Base-by-base conservation (phyloP, 1,139 yeast genomes). In the Taphrina deformans region DNA sequence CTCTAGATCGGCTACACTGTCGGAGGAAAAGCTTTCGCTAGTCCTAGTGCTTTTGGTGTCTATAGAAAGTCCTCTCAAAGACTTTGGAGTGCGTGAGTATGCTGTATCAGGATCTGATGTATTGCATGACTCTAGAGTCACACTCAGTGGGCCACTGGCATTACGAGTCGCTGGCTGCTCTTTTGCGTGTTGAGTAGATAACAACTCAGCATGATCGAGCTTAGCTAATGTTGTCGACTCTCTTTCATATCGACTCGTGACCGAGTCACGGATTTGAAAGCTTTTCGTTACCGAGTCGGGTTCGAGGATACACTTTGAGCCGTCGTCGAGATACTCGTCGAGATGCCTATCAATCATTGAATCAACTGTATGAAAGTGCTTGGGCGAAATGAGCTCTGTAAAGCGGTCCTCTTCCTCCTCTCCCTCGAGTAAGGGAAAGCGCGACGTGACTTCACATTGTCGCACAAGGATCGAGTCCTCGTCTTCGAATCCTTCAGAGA, bases 271-370 rank as follows among this genome's bases (percentile, higher is more conserved):
- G 14, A 10, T 31, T 2, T 10, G 35, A 31, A 14, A 31, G 35
- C 14, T 14, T 14, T n/a, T 44, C 14, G 48, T 7, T 3, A 23
- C 26, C 14, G 48, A 44, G 2, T 44, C 27, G 24, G n/a, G 48
- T 9, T 44, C 48, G 27, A 44, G 48, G 27, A 44, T 23, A n/a
- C 27, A 44, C n/a, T 44, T 23, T 10, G 48, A 44, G 27, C 27
- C n/a, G 27, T 21, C 48, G 48, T 18, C 48, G 14, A 44, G 48
- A 21, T 44, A 44, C 48, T 21, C 24, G 27, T 44, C 27, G 48
- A 44, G 48, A 21, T 44, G 48, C 21, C n/a, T 44, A n/a, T 44
- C 48, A 21, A 44, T 44, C 48, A 44, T 44, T 9, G 48, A 44
- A 5, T 44, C 48, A 2, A 44, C 48, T 5, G 48, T 44, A 27